phyloP scores from a whole-genome alignment of 2,329 filamentous ascomycete genomes.

The Ophiostoma sp. region DNA sequence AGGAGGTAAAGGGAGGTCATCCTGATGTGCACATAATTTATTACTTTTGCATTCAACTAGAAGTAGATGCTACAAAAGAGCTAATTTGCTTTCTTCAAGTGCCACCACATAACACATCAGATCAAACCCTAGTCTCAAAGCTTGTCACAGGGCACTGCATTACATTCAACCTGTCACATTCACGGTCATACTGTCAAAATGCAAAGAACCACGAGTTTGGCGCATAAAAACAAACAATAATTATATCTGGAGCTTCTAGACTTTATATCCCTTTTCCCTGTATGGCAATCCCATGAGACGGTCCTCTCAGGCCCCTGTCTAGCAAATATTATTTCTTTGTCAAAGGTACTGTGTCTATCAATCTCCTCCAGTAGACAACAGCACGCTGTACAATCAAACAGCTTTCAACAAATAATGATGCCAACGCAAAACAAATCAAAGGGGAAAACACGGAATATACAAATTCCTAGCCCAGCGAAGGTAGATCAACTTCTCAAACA shows the following conservation, averaged over 20 bases:
- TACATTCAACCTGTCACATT: not conserved
- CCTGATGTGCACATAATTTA: not conserved
- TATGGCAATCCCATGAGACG: not conserved
- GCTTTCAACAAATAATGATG: too few relatives aligned
- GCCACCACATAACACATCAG: not conserved
- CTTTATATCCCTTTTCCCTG: not conserved
- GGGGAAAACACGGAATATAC: too few relatives aligned
- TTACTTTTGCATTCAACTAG: not conserved
- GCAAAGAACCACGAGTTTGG: too few relatives aligned
- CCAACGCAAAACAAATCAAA: too few relatives aligned
- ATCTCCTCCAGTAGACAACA: not conserved
- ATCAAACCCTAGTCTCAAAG: not conserved
- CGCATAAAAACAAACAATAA: not conserved
- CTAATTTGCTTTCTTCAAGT: not conserved
- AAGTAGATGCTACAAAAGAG: not conserved
- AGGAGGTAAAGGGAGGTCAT: too few relatives aligned
- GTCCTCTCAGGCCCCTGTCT: not conserved
- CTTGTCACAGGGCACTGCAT: not conserved
- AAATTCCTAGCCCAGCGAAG: too few relatives aligned
- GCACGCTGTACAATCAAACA: too few relatives aligned
- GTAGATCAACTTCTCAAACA: too few relatives aligned
- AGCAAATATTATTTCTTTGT: not conserved
- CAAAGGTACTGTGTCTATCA: not conserved
- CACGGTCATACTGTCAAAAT: not conserved
- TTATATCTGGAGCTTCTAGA: too few relatives aligned